Conservation (phyloP, 169 alveolate genomes). For the Plasmodium sp. region DNA sequence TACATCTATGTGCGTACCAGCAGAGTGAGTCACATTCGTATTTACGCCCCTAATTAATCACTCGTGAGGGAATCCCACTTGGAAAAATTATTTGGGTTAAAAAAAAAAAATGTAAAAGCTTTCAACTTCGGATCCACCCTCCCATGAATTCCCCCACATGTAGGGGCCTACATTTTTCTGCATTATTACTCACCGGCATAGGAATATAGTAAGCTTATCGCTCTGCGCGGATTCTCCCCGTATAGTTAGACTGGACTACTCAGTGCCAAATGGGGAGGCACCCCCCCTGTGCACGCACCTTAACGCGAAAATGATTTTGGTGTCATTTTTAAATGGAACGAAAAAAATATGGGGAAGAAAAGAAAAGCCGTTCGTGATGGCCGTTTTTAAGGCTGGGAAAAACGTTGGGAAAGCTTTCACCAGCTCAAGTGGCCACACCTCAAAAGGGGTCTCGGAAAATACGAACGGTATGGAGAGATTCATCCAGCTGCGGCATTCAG, state of each 20-base stretch:
- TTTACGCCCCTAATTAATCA: background rate
- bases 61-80: background rate
- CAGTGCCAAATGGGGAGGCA: background rate
- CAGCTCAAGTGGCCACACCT: background rate
- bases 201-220: background rate
- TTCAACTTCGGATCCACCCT: background rate
- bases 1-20: background rate
- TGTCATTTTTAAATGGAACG: background rate
- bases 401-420: conserved; percentile 9
- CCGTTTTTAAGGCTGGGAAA: background rate
- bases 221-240: background rate
- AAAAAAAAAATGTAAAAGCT: background rate
- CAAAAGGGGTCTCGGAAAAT: background rate
- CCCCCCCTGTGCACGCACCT: background rate
- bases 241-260: background rate
- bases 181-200: background rate
- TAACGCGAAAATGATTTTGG: conserved; percentile 37
- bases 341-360: conserved; percentile 28
- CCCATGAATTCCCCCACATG: background rate
- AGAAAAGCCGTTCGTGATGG: background rate
- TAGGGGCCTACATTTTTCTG: background rate
- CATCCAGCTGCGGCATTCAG: conserved; percentile 62
- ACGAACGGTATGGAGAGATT: background rate
- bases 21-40: background rate
- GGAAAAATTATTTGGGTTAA: background rate